Conservation (phyloP, 495 filamentous ascomycete genomes). For the Chaetomium tenue region DNA sequence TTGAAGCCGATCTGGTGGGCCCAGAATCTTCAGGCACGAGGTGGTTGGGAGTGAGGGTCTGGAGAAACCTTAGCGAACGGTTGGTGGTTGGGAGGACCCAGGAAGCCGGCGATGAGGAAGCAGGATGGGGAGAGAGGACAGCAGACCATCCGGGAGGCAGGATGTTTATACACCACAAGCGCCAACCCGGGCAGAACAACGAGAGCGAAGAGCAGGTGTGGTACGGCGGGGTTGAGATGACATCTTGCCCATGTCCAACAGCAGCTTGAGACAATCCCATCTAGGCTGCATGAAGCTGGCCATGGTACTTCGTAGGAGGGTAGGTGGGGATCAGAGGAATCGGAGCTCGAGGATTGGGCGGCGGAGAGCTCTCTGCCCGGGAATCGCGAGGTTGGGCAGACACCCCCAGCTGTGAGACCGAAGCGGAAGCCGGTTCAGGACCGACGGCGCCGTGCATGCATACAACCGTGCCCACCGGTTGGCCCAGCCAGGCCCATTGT, state of each 20-base stretch:
- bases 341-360: slow-evolving; percentile 14
- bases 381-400: slow-evolving; percentile 27
- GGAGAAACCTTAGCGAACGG: slow-evolving; percentile 51
- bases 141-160: slow-evolving; percentile 29
- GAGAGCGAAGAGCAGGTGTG: slow-evolving; percentile 6
- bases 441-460: slow-evolving; percentile 17
- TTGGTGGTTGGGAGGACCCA: slow-evolving; percentile 33
- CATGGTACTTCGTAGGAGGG: slow-evolving; percentile 6
- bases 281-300: slow-evolving; percentile 13
- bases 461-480: slow-evolving; percentile 6
- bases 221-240: slow-evolving; percentile 18
- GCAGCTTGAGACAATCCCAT: slow-evolving; percentile 22
- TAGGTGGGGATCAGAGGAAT: slow-evolving; percentile 16
- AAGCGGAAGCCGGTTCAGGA: slow-evolving; percentile 13
- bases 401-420: slow-evolving; percentile 16
- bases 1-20: slow-evolving; percentile 16
- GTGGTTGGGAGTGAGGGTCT: slow-evolving; percentile 30
- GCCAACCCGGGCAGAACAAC: slow-evolving; percentile 1
- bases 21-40: slow-evolving; percentile 20
- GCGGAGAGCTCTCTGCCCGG: background rate
- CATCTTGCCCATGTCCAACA: slow-evolving; percentile 22
- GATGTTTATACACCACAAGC: slow-evolving; percentile 36
- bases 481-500: slow-evolving; percentile 15
- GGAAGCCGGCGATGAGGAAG: slow-evolving; percentile 27
- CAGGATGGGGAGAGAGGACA: slow-evolving; percentile 25